Evolutionary conservation across 1,284 basidiomycete species (phyloP).

Genomic region (Apiotrichum veenhuisii): DNA sequence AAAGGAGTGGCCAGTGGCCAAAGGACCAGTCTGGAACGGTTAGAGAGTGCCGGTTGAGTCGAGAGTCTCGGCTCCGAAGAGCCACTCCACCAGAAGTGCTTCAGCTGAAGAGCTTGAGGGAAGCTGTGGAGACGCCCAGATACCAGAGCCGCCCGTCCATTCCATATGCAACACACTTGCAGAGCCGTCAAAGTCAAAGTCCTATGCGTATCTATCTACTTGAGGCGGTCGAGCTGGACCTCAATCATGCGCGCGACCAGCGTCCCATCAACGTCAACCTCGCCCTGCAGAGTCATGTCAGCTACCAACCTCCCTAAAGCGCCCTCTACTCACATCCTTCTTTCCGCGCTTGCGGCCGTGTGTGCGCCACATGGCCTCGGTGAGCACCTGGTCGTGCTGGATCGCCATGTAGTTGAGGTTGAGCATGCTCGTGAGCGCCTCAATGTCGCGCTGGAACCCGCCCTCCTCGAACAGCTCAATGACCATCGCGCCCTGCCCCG

Average conservation of each 20-base stretch:
- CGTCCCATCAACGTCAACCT: slow-evolving; percentile 10
- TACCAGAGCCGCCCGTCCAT: too few species aligned
- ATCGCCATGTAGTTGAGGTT: slow-evolving; percentile 35
- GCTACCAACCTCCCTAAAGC: background rate
- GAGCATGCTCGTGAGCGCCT: slow-evolving; percentile 30
- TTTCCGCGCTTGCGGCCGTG: slow-evolving; percentile 3
- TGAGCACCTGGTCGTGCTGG: slow-evolving; percentile 17
- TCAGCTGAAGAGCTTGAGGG: too few species aligned
- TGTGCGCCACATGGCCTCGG: slow-evolving; percentile 2
- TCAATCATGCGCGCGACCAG: slow-evolving; percentile 18
- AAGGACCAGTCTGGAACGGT: too few species aligned
- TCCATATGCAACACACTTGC: too few species aligned
- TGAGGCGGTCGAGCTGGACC: slow-evolving; percentile 4
- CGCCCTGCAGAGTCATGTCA: background rate
- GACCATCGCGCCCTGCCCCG: slow-evolving; percentile 20
- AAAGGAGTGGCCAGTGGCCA: background rate
- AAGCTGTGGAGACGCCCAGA: too few species aligned
- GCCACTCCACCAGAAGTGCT: too few species aligned
- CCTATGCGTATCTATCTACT: background rate
- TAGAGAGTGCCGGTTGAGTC: too few species aligned
- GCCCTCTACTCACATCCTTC: background rate
- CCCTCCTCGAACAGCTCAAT: slow-evolving; percentile 32
- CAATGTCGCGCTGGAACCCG: slow-evolving; percentile 31
- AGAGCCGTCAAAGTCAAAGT: background rate
- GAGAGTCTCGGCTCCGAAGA: too few species aligned